Evolutionary conservation across 2,329 filamentous ascomycete genomes (phyloP).

Genomic region (Aspergillus flavus): DNA sequence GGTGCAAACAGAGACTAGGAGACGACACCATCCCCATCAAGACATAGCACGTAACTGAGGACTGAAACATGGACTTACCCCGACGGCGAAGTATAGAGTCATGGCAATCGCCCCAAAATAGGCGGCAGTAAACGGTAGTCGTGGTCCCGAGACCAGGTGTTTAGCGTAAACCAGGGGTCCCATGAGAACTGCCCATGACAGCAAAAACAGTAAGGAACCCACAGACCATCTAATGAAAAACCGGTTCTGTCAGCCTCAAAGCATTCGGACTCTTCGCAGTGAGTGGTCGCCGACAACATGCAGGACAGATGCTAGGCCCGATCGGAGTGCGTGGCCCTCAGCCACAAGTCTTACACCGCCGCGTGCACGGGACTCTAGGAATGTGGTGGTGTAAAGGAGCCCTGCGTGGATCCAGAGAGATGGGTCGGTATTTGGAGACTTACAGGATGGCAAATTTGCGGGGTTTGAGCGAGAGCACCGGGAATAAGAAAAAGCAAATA

Average conservation of each 20-base stretch:
- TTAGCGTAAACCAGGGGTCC: conserved; percentile 79
- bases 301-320: conserved; percentile 10
- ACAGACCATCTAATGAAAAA: conserved; percentile 77
- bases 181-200: conserved; percentile 93
- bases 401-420: conserved; percentile 15
- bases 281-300: conserved; percentile 5
- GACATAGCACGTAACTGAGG: conserved; percentile 13
- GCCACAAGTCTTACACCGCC: conserved; percentile 24
- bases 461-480: conserved; percentile 75
- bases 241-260: conserved; percentile 27
- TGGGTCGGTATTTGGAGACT: conserved; percentile 53
- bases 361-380: conserved; percentile 9
- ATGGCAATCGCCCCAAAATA: conserved; percentile 93
- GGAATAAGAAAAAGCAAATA: conserved; percentile 85
- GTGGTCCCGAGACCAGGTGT: conserved; percentile 80
- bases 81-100: conserved; percentile 89
- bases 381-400: conserved; percentile 24
- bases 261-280: background rate
- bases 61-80: conserved; percentile 64
- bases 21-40: background rate
- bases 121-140: conserved; percentile 87
- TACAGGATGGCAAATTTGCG: conserved; percentile 97
- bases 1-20: conserved; percentile 15
- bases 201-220: conserved; percentile 85
- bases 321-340: conserved; percentile 14